A percentile compares a stretch with the other conserved stretches of the same genome.
These are phyloP conservation scores for Puccinellia tenuiflora DNA, from an alignment of 176 grass and related monocot genomes.

Conservation along the genomic window DNA sequence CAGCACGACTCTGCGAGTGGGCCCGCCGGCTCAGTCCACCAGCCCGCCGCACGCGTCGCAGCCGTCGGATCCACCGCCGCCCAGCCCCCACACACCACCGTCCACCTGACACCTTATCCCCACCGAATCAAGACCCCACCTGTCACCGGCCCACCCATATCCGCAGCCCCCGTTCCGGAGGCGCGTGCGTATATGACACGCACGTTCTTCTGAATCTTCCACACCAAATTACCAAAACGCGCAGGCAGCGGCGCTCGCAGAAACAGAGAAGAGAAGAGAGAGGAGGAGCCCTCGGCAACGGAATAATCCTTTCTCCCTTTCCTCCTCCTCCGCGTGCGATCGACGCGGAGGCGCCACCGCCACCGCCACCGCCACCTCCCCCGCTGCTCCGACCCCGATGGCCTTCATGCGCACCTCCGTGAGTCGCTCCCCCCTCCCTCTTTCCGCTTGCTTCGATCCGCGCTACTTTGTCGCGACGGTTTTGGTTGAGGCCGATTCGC, in stretches of 20 bases:
- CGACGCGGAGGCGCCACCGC: slow-evolving; percentile 14
- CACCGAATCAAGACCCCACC: background rate
- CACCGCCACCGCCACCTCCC: too few species aligned
- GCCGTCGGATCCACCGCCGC: slow-evolving; percentile 1
- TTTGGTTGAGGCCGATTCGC: background rate
- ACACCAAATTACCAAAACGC: background rate
- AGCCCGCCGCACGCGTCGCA: background rate
- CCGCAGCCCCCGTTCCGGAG: background rate
- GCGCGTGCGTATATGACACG: slow-evolving; percentile 21
- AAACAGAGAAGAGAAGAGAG: background rate
- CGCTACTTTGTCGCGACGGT: background rate
- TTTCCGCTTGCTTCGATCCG: background rate
- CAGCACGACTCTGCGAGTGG: background rate
- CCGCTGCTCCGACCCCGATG: slow-evolving; percentile 21
- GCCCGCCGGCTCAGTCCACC: slow-evolving; percentile 4
- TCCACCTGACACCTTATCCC: background rate
- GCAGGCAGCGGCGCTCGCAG: background rate
- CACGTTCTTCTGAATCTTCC: background rate
- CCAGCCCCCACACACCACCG: background rate
- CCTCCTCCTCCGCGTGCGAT: slow-evolving; percentile 31
- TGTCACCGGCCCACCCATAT: background rate
- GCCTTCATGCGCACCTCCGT: slow-evolving; percentile 51
- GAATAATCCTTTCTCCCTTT: background rate
- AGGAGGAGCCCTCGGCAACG: background rate
- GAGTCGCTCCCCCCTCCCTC: background rate